These are phyloP conservation scores for Lippia alba DNA, from an alignment of 305 asterid genomes.

Conservation along the genomic window DNA sequence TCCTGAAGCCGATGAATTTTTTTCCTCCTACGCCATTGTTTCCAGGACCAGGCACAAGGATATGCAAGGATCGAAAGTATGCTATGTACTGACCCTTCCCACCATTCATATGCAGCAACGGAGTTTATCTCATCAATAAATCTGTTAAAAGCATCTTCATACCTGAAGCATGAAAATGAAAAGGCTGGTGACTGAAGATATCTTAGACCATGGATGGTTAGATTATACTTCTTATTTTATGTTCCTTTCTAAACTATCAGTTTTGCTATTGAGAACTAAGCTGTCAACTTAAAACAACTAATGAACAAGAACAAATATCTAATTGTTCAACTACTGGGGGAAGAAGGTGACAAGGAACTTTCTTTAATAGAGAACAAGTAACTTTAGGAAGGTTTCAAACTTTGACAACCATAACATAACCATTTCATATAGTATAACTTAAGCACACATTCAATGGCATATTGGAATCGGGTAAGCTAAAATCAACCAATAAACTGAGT, in stretches of 20 bases:
- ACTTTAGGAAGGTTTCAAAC: constrained; percentile 25
- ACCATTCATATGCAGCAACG: constrained; percentile 97
- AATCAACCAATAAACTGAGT: constrained; percentile 12
- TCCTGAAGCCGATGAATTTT: constrained; percentile 89
- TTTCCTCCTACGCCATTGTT: constrained; percentile 96
- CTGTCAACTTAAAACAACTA: constrained; percentile 18
- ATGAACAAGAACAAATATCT: constrained; percentile 15
- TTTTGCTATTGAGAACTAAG: constrained; percentile 4
- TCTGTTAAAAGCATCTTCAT: constrained; percentile 97
- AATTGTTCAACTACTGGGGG: constrained; percentile 31
- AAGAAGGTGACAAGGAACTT: constrained; percentile 4
- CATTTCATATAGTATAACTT: constrained; percentile 24
- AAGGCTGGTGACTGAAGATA: constrained; percentile 34
- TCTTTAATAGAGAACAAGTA: not conserved
- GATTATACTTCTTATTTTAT: not conserved
- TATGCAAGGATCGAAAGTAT: constrained; percentile 90
- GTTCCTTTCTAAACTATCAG: not conserved
- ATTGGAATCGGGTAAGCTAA: constrained; percentile 8
- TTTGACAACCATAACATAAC: constrained; percentile 22
- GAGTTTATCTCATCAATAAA: constrained; percentile 91
- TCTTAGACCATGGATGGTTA: constrained; percentile 15
- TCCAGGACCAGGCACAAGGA: constrained; percentile 99
- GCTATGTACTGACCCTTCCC: constrained; percentile 99
- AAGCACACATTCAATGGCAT: constrained; percentile 24
- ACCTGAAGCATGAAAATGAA: constrained; percentile 55